phyloP scores from a whole-genome alignment of 208 protist genomes.

The Trypanosoma cruzi region DNA sequence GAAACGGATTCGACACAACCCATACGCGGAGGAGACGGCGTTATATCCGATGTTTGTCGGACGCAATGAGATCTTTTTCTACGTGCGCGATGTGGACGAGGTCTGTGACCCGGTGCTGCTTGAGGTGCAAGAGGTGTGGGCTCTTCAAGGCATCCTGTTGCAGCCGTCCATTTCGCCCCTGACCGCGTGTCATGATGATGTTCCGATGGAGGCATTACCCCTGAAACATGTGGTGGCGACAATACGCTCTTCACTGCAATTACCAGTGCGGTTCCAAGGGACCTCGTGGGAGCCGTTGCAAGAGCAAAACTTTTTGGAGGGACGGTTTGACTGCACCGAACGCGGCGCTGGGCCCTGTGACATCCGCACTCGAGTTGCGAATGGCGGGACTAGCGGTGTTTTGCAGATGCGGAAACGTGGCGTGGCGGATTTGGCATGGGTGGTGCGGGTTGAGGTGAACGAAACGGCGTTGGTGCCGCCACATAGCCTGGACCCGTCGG shows the following conservation, averaged over 20 bases:
- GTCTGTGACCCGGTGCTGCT: slow-evolving; percentile 73
- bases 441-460: slow-evolving; percentile 40
- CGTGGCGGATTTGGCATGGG: slow-evolving; percentile 69
- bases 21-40: slow-evolving; percentile 27
- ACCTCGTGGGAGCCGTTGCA: not conserved
- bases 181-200: slow-evolving; percentile 54
- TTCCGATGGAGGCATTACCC: slow-evolving; percentile 46
- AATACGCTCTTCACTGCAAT: slow-evolving; percentile 35
- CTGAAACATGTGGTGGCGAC: slow-evolving; percentile 41
- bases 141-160: slow-evolving; percentile 63
- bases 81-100: slow-evolving; percentile 73
- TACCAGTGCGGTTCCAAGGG: slow-evolving; percentile 9
- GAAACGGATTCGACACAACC: slow-evolving; percentile 43
- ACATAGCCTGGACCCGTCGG: slow-evolving; percentile 53
- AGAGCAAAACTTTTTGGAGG: slow-evolving; percentile 6
- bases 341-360: slow-evolving; percentile 9
- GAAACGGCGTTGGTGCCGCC: slow-evolving; percentile 17
- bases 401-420: slow-evolving; percentile 45
- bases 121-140: slow-evolving; percentile 71
- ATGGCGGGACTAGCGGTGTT: slow-evolving; percentile 34
- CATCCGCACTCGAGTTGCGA: not conserved
- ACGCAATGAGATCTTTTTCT: slow-evolving; percentile 66
- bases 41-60: slow-evolving; percentile 59
- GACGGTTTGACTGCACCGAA: slow-evolving; percentile 20
- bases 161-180: slow-evolving; percentile 32